Evolutionary conservation across 768 basidiomycete species (phyloP).

Genomic region (Psilocybe cyanescens): DNA sequence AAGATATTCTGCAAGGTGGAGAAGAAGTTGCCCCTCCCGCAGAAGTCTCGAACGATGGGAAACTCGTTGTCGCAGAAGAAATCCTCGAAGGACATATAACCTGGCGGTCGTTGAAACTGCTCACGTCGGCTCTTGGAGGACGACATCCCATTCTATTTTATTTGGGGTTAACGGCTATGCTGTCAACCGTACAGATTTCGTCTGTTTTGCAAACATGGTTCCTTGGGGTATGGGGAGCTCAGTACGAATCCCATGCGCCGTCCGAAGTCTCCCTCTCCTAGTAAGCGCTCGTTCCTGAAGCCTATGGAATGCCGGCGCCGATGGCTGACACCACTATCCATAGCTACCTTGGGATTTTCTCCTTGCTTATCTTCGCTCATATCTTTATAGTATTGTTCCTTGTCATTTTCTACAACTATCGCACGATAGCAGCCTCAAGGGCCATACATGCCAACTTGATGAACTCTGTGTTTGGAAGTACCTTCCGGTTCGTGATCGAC

Average conservation of each 20-base stretch:
- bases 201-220: constrained; percentile 42
- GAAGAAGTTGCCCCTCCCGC: constrained; percentile 23
- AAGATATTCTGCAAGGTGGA: constrained; percentile 27
- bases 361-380: constrained; percentile 1
- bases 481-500: constrained; percentile 10
- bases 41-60: constrained; percentile 41
- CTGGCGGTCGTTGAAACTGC: constrained; percentile 35
- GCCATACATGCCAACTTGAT: constrained; percentile 17
- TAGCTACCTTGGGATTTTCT: constrained; percentile 9
- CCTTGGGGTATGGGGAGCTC: constrained; percentile 48
- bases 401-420: constrained; percentile 39
- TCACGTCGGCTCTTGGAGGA: constrained; percentile 38
- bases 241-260: constrained; percentile 38
- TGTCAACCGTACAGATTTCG: constrained; percentile 26
- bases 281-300: constrained; percentile 31
- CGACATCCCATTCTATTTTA: constrained; percentile 37
- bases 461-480: constrained; percentile 18
- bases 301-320: background rate
- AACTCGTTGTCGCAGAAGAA: constrained; percentile 67
- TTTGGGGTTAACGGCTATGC: constrained; percentile 24
- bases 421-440: constrained; percentile 27
- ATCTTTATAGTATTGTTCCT: constrained; percentile 1
- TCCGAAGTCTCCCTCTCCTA: constrained; percentile 35
- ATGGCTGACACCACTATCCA: background rate
- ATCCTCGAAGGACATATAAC: constrained; percentile 41